These are phyloP conservation scores for Nitzschia sp. DNA, from an alignment of 108 stramenopile species.

Conservation along the genomic window DNA sequence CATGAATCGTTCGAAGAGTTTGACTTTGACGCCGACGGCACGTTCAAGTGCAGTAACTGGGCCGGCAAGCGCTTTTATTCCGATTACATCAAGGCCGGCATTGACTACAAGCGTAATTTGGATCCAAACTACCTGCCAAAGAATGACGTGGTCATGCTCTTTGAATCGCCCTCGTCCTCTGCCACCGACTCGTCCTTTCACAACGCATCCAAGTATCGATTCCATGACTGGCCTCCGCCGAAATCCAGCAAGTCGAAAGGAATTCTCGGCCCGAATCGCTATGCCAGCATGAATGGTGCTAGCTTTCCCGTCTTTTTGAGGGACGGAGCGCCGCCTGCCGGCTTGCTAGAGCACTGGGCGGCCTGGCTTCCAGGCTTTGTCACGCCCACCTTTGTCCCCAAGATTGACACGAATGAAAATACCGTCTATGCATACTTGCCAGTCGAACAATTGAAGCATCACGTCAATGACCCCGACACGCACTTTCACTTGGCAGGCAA, in stretches of 20 bases:
- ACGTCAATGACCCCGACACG: conserved; percentile 35
- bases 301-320: conserved; percentile 28
- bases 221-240: conserved; percentile 42
- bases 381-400: conserved; percentile 20
- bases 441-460: conserved; percentile 30
- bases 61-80: conserved; percentile 29
- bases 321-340: conserved; percentile 18
- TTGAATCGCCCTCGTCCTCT: conserved; percentile 37
- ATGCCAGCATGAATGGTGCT: conserved; percentile 30
- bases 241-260: conserved; percentile 12
- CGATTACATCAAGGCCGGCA: conserved; percentile 38
- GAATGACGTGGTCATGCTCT: conserved; percentile 31
- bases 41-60: conserved; percentile 25
- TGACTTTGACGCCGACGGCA: conserved; percentile 6
- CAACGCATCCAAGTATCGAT: conserved; percentile 26
- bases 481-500: conserved; percentile 46
- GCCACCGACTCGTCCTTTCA: conserved; percentile 21
- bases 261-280: conserved; percentile 33
- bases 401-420: conserved; percentile 15
- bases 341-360: conserved; percentile 35
- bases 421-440: conserved; percentile 39
- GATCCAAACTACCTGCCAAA: neutral
- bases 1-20: conserved; percentile 2
- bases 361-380: conserved; percentile 13
- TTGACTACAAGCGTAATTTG: conserved; percentile 17